Base-by-base conservation (phyloP, 2,329 filamentous ascomycete species). In the Talaromyces marneffei region DNA sequence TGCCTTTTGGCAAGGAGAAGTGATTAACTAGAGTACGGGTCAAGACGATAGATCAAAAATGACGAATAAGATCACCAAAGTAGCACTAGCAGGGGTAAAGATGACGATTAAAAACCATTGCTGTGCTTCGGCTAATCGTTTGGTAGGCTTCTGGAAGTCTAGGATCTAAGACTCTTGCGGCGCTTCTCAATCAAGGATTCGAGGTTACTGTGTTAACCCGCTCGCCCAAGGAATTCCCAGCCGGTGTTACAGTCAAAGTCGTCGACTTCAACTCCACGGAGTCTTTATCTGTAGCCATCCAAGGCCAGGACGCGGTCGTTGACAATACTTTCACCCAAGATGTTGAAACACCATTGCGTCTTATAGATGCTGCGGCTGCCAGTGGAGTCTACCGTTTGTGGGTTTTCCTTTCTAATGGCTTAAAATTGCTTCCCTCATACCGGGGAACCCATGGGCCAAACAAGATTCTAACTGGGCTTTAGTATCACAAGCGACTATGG, bases 401-500 rank as follows among this genome's bases (percentile, higher is more conserved):
- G 8, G 62, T 64, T 29, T 12, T 12, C 18, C 54, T 31, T 2
- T 33, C 16, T 16, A 20, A 4, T 14, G 2, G 12, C 2, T 9
- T 46, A 6, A 14, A n/a, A 27, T 12, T n/a, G n/a, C n/a, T n/a
- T n/a, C 20, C 18, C 5, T 2, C 20, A 25, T 44, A 6, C 9
- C 12, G n/a, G 12, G 42, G 4, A 14, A 4, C 12, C 9, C 23
- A 9, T 16, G 44, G 6, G 8, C 23, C 23, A 27, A n/a, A n/a
- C 12, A 18, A 14, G n/a, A 5, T 12, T 35, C 23, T 31, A 16
- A 56, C 2, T 29, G 2, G 16, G 10, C 1, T 16, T 40, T 31
- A 64, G 64, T 62, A 64, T 65, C 3, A 64, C 62, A 18, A 65
- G 64, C 16, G 64, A 65, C n/a, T 65, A 63, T 56, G 65, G 65